phyloP scores from a whole-genome alignment of 768 basidiomycete species.

The Pulveroboletus frians region DNA sequence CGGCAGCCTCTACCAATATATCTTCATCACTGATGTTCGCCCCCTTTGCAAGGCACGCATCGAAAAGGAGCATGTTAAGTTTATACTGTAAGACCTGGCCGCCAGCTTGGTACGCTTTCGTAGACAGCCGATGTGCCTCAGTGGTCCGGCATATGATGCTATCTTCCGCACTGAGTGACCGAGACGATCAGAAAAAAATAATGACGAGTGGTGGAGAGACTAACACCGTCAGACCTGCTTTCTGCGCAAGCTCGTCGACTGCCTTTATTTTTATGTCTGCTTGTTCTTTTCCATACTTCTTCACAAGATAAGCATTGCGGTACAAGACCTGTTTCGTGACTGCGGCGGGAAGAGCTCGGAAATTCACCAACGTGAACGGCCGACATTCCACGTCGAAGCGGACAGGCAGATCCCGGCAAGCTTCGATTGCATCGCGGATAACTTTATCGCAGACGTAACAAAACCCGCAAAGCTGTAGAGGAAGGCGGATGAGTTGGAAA shows the following conservation, averaged over 20 bases:
- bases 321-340: conserved; percentile 1
- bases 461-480: conserved; percentile 28
- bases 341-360: neutral
- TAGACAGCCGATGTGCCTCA: conserved; percentile 40
- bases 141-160: conserved; percentile 36
- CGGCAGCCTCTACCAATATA: conserved; percentile 34
- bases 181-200: neutral
- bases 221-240: conserved; percentile 23
- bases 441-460: conserved; percentile 36
- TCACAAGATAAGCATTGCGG: conserved; percentile 18
- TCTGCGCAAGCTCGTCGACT: conserved; percentile 18
- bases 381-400: conserved; percentile 30
- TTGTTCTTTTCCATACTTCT: conserved; percentile 25
- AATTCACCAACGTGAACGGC: conserved; percentile 24
- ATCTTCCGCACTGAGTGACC: conserved; percentile 29
- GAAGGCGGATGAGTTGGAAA: neutral
- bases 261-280: conserved; percentile 23
- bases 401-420: conserved; percentile 27
- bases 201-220: neutral
- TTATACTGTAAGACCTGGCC: conserved; percentile 35
- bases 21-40: conserved; percentile 32
- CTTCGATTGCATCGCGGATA: conserved; percentile 30
- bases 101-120: conserved; percentile 36
- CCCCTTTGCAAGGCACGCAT: conserved; percentile 35
- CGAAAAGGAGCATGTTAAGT: conserved; percentile 35